These are phyloP conservation scores for Penicillium janthinellum DNA, from an alignment of 2,329 filamentous ascomycete genomes.

Conservation along the genomic window DNA sequence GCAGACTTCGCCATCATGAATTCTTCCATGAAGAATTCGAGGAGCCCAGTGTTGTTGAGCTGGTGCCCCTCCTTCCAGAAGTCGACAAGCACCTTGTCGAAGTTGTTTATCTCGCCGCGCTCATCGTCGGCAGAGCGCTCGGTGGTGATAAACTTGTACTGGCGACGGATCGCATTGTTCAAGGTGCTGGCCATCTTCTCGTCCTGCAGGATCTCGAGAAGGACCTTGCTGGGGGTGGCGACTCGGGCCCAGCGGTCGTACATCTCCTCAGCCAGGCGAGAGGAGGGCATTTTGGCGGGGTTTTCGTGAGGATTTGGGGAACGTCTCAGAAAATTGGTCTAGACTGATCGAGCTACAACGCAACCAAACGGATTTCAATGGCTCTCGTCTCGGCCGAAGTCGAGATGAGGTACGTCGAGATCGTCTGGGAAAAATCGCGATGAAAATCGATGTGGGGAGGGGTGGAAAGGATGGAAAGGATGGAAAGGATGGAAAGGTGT, in stretches of 20 bases:
- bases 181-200: conserved; percentile 30
- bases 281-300: neutral
- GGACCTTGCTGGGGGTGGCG: conserved; percentile 26
- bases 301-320: neutral
- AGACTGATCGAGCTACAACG: neutral
- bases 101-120: conserved; percentile 43
- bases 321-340: neutral
- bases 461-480: neutral
- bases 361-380: neutral
- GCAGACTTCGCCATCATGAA: conserved; percentile 36
- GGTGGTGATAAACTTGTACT: conserved; percentile 35
- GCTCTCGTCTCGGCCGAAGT: neutral
- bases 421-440: neutral
- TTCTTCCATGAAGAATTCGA: conserved; percentile 44
- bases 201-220: conserved; percentile 35
- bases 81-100: conserved; percentile 42
- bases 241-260: neutral
- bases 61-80: conserved; percentile 37
- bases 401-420: neutral
- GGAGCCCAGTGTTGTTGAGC: conserved; percentile 33
- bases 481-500: neutral
- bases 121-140: conserved; percentile 37
- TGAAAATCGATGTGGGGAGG: neutral
- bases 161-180: conserved; percentile 37
- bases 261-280: neutral